Base-by-base conservation (phyloP, 2,329 filamentous ascomycete species). In the Hypoxylon sp. region DNA sequence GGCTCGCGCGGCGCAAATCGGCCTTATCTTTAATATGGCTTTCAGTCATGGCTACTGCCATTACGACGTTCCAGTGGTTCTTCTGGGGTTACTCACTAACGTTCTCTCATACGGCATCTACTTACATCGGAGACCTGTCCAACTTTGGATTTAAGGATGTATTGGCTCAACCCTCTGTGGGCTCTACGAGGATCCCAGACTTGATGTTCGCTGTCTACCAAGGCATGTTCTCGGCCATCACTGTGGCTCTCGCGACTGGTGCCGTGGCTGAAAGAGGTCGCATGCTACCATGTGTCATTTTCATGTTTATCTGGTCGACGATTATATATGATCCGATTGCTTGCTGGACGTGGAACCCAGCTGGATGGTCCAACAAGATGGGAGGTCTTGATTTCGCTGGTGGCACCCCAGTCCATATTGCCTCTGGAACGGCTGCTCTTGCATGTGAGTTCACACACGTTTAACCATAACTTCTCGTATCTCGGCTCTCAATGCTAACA, bases 301-400 rank as follows among this genome's bases (percentile, higher is more conserved):
- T 97, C 85, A 96, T 97, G 91, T 95, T 97, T 77, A 83, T 97
- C 79, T 97, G 94, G 94, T 87, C 91, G 1, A 97, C 94, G 4
- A 78, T 97, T 65, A 92, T 97, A 78, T 97, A 97, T 81, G 93
- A 97, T 75, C 92, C 93, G 1, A 94, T 97, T 77, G 94, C 94
- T 50, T 97, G 93, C 86, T 97, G 94, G 94, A 97, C 93, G 7
- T 97, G 94, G 94, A 97, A 97, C 78, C 80, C 92, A 0, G 83
- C 84, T 32, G 94, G 94, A 21, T 97, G 94, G 94, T 89, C 91
- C 11, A 92, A 87, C 80, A 85, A 88, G 72, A 87, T 97, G 82
- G 93, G 93, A 51, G 93, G 92, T 29, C 86, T 97, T 48, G 94
- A 97, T 80, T 97, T 96, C 76, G 94, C 94, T 21, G 93, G 94